Percentiles rank a stretch among this genome's conserved stretches.
Evolutionary conservation across 805 yeast genomes (phyloP).

Genomic region (Zygotorulaspora chibaensis): DNA sequence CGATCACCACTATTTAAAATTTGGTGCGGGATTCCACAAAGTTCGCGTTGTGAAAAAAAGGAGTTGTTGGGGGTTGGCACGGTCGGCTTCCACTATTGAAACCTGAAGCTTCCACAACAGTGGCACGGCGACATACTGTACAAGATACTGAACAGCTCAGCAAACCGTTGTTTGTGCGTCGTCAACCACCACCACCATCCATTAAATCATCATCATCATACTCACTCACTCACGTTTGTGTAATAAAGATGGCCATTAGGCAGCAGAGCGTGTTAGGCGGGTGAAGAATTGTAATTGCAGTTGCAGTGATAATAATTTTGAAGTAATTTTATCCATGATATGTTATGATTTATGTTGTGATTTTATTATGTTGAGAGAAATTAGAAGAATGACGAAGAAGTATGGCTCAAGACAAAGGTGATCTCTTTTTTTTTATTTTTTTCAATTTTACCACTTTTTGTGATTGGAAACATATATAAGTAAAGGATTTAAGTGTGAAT

Average conservation of each 20-base stretch:
- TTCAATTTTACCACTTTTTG: neutral
- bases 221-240: constrained; percentile 1
- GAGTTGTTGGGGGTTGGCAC: neutral
- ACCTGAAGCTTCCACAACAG: neutral
- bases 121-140: neutral
- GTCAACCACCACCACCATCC: neutral
- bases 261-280: neutral
- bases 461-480: constrained; percentile 15
- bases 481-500: neutral
- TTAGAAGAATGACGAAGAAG: constrained; percentile 1
- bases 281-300: neutral
- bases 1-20: neutral
- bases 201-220: neutral
- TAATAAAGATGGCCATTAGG: neutral
- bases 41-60: neutral
- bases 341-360: constrained; percentile 1
- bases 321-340: neutral
- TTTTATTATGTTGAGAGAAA: neutral
- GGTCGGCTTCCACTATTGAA: neutral
- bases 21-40: neutral
- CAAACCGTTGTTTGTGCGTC: neutral
- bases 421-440: constrained; percentile 1
- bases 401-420: neutral
- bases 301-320: neutral
- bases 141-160: neutral